Conservation (phyloP, 164 flowering plant species). For the Litsea cubeba region DNA sequence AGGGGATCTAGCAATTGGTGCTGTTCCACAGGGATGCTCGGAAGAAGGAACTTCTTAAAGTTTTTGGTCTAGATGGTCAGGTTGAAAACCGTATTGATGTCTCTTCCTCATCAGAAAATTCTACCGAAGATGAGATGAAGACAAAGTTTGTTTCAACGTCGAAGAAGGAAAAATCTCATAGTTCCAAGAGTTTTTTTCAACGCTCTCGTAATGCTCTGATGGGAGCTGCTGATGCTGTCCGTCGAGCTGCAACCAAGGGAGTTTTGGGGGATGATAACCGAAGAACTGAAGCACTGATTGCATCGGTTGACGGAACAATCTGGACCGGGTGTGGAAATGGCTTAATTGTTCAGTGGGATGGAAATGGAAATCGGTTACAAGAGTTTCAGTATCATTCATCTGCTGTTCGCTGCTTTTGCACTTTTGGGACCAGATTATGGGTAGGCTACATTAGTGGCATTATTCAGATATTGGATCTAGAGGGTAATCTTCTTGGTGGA, state of each 20-base stretch:
- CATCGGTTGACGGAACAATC: slow-evolving; percentile 72
- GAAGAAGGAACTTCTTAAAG: slow-evolving; percentile 81
- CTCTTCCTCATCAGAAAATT: slow-evolving; percentile 42
- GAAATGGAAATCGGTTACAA: slow-evolving; percentile 70
- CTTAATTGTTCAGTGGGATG: slow-evolving; percentile 88
- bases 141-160: slow-evolving; percentile 53
- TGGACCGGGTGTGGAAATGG: slow-evolving; percentile 93
- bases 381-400: slow-evolving; percentile 57
- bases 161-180: slow-evolving; percentile 78
- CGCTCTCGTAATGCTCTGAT: slow-evolving; percentile 93
- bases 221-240: slow-evolving; percentile 99
- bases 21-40: slow-evolving; percentile 77
- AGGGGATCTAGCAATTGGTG: not conserved
- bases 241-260: slow-evolving; percentile 78
- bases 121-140: slow-evolving; percentile 74
- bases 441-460: slow-evolving; percentile 83
- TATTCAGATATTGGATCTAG: slow-evolving; percentile 75
- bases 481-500: slow-evolving; percentile 69
- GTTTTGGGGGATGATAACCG: slow-evolving; percentile 65
- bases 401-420: slow-evolving; percentile 72
- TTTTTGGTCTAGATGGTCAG: slow-evolving; percentile 81
- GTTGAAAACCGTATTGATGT: slow-evolving; percentile 66
- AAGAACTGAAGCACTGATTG: slow-evolving; percentile 69
- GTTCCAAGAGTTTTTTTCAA: slow-evolving; percentile 54
- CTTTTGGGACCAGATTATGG: slow-evolving; percentile 66